Base-by-base conservation (phyloP, 805 yeast genomes). In the Starmera pachycereana region DNA sequence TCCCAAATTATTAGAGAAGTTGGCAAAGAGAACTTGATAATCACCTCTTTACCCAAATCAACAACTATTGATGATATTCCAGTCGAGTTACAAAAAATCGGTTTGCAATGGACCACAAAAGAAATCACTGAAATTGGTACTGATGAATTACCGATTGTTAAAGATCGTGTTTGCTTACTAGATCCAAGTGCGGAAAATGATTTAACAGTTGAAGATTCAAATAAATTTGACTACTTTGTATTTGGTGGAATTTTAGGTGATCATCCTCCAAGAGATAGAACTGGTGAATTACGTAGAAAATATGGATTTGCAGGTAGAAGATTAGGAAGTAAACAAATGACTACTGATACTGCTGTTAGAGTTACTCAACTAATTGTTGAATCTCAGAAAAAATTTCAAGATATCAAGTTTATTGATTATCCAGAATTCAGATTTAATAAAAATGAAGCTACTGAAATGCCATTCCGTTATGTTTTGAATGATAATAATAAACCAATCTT, bases 201-300 rank as follows among this genome's bases (percentile, higher is more conserved):
- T 44, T 69, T 90, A 45, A 67, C 63, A 6, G 95, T 97, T 3
- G 67, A 60, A 36, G 98, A 90, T 52, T 61, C 65, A 2, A 54
- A 59, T 1, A 56, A 69, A 33, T 90, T 82, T 53, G 95, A 88
- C 43, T 90, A 82, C 63, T 90, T 90, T 53, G 86, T 92, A 10
- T 90, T 92, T 61, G 98, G 98, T 7, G 98, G 98, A 31, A 92
- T 90, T 40, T 70, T 90, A 36, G 97, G 97, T 4, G 94, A 88
- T 44, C 96, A 89, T 60, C 95, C 95, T 8, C 76, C 76, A 45
- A 73, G 94, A 53, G 97, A 90, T 58, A 78, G 97, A 61, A 90
- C 98, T 3, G 92, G 89, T 3, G 92, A 89, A 53, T 71, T 90
- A 45, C 73, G 95, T 53, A 61, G 60, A 33, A 81, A 83, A 52